Percentiles rank a stretch among this genome's conserved stretches.
phyloP scores from a whole-genome alignment of 192 early-diverging fungal species.

The Podochytrium sp. region DNA sequence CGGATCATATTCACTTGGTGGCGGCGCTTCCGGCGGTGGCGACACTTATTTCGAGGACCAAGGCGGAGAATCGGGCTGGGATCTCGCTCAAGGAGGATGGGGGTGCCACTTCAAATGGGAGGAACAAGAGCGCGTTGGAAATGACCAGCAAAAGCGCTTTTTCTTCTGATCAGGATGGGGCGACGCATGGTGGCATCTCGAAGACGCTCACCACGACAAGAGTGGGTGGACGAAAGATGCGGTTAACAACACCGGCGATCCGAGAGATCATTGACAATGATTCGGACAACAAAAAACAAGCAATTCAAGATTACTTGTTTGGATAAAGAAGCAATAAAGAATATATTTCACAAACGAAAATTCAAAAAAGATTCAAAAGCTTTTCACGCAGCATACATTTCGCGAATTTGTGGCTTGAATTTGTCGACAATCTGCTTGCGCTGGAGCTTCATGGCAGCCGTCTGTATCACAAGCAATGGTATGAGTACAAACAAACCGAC shows the following conservation, averaged over 20 bases:
- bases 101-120: background rate
- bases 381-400: conserved; percentile 49
- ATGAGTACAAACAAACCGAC: no score
- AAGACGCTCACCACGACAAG: background rate
- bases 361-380: background rate
- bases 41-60: background rate
- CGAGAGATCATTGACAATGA: conserved; percentile 2
- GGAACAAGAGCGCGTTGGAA: background rate
- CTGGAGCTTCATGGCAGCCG: conserved; percentile 93
- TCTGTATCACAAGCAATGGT: no score
- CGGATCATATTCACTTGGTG: background rate
- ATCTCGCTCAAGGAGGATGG: background rate
- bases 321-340: conserved; percentile 11
- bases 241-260: conserved; percentile 1
- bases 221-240: background rate
- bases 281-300: conserved; percentile 1
- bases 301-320: conserved; percentile 12
- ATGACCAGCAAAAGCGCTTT: background rate
- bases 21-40: background rate
- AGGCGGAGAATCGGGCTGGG: background rate
- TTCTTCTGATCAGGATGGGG: background rate
- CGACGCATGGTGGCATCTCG: background rate
- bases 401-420: conserved; percentile 65
- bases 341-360: background rate
- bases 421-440: conserved; percentile 74